Percentiles rank a stretch among this genome's conserved stretches.
phyloP scores from a whole-genome alignment of 176 grass and related monocot genomes.

The Miscanthus lutarioriparius region DNA sequence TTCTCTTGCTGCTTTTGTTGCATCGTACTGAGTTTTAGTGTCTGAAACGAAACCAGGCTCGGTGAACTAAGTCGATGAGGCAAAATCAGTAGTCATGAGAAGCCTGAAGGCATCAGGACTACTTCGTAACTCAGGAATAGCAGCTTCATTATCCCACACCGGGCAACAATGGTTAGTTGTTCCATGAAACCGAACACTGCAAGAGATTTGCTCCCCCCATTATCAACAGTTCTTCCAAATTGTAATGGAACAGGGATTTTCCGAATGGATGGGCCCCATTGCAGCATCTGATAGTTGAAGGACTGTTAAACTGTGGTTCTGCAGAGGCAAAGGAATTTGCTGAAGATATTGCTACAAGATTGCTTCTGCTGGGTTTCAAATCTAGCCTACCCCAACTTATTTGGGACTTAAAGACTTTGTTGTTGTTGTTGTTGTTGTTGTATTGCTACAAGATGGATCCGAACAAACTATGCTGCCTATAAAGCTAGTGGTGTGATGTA shows the following conservation, averaged over 20 bases:
- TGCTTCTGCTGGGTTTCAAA: too few relatives aligned
- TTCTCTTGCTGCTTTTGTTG: neutral
- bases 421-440: too few relatives aligned
- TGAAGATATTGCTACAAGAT: slow-evolving; percentile 68
- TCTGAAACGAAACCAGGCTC: slow-evolving; percentile 19
- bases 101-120: slow-evolving; percentile 79
- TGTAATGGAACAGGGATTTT: slow-evolving; percentile 64
- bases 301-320: slow-evolving; percentile 50
- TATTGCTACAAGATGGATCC: too few relatives aligned
- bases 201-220: neutral
- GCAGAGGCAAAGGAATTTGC: slow-evolving; percentile 58
- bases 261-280: slow-evolving; percentile 92
- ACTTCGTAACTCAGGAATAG: slow-evolving; percentile 63
- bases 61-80: slow-evolving; percentile 28
- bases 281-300: slow-evolving; percentile 82
- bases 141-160: slow-evolving; percentile 76
- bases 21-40: neutral
- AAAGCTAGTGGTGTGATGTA: slow-evolving; percentile 68
- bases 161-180: slow-evolving; percentile 78
- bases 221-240: neutral
- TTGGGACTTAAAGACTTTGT: too few relatives aligned
- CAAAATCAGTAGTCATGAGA: slow-evolving; percentile 49
- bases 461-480: slow-evolving; percentile 80
- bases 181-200: neutral
- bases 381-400: too few relatives aligned